A percentile compares a stretch with the other conserved stretches of the same genome.
These are phyloP conservation scores for Poa annua DNA, from an alignment of 176 grass and related monocot species.

Conservation along the genomic window DNA sequence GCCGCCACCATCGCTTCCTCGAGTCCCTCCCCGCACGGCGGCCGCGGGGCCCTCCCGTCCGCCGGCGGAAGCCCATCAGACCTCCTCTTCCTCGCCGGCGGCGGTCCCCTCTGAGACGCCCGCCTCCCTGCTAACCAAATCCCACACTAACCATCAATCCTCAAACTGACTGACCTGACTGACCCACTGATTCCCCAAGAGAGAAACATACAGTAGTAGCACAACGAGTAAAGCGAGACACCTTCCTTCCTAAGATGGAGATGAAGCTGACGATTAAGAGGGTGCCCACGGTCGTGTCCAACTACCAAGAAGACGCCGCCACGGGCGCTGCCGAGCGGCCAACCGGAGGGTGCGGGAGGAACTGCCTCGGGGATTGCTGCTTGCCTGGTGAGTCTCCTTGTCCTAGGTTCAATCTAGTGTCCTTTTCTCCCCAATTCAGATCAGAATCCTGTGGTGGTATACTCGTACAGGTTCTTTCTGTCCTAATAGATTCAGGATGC, in stretches of 20 bases:
- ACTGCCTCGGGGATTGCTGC: constrained; percentile 95
- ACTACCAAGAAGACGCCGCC: constrained; percentile 81
- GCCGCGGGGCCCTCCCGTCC: constrained; percentile 89
- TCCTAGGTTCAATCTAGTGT: neutral
- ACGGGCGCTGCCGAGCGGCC: constrained; percentile 38
- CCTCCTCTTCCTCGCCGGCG: constrained; percentile 98
- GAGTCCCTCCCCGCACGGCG: constrained; percentile 85
- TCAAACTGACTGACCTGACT: neutral
- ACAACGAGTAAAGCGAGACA: constrained; percentile 14
- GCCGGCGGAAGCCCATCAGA: constrained; percentile 95
- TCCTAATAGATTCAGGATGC: neutral
- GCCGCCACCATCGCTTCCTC: constrained; percentile 44
- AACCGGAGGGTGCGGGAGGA: constrained; percentile 65
- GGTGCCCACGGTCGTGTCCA: constrained; percentile 91
- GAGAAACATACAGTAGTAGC: constrained; percentile 19
- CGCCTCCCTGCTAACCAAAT: neutral
- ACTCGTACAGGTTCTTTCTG: neutral
- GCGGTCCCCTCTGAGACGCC: constrained; percentile 50
- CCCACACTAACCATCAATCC: neutral
- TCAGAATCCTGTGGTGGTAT: neutral
- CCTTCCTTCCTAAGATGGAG: constrained; percentile 29
- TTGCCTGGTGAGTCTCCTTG: constrained; percentile 61
- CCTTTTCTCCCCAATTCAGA: constrained; percentile 15
- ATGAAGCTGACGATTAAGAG: constrained; percentile 96
- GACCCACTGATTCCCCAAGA: neutral